Evolutionary conservation across 768 basidiomycete genomes (phyloP).

Genomic region (Saitozyma sp.): DNA sequence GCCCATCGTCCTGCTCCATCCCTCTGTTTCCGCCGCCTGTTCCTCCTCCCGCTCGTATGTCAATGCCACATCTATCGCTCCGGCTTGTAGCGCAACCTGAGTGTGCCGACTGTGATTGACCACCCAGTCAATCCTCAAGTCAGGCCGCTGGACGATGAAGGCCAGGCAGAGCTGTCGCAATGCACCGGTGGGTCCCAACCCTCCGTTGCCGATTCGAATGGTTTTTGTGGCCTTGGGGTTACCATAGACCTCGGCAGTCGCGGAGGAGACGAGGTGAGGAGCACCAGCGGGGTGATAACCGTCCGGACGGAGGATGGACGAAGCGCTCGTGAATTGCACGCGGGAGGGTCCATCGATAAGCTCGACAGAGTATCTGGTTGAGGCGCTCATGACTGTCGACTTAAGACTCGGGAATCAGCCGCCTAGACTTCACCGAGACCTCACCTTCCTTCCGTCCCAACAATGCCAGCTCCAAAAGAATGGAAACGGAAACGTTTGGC

Average conservation of each 20-base stretch:
- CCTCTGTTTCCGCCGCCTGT: background rate
- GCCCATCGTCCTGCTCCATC: background rate
- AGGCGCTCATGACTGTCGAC: too few relatives aligned
- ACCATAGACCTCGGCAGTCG: slow-evolving; percentile 1
- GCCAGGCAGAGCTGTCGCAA: background rate
- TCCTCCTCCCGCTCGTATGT: slow-evolving; percentile 5
- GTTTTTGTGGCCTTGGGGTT: background rate
- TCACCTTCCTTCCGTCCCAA: too few relatives aligned
- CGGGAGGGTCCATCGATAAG: too few relatives aligned
- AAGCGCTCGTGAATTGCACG: too few relatives aligned
- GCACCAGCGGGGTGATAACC: too few relatives aligned
- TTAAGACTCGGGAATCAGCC: too few relatives aligned
- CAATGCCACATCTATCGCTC: background rate
- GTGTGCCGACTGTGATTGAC: background rate
- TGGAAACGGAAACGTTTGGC: too few relatives aligned
- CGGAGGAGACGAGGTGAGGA: too few relatives aligned
- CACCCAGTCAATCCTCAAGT: slow-evolving; percentile 1
- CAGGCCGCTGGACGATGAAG: background rate
- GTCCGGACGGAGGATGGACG: too few relatives aligned
- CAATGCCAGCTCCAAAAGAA: too few relatives aligned
- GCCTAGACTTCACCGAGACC: too few relatives aligned
- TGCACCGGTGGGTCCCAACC: background rate
- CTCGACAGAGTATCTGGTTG: too few relatives aligned
- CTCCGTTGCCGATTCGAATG: slow-evolving; percentile 4
- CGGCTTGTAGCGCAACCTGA: slow-evolving; percentile 2